Evolutionary conservation across 108 stramenopile genomes (phyloP).

Genomic region (Nitzschia sp.): DNA sequence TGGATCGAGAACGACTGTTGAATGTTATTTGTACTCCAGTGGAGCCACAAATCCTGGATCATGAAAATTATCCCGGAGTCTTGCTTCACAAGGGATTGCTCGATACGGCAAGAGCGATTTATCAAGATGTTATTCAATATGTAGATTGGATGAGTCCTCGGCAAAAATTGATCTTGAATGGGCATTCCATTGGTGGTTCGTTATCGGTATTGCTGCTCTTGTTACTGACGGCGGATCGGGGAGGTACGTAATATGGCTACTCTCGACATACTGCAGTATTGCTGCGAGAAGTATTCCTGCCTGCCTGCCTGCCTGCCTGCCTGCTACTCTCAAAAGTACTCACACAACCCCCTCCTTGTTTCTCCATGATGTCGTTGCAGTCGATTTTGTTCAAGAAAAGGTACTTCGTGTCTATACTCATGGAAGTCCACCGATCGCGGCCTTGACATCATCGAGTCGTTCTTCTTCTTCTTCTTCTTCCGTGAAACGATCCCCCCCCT

Average conservation of each 20-base stretch:
- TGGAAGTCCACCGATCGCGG: constrained; percentile 71
- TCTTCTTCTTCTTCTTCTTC: no score
- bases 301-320: no score
- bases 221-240: constrained; percentile 48
- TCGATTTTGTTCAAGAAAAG: constrained; percentile 46
- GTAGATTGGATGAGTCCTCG: constrained; percentile 63
- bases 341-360: background rate
- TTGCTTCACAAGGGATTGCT: constrained; percentile 72
- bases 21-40: constrained; percentile 60
- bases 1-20: constrained; percentile 71
- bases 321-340: no score
- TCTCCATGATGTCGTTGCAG: no score
- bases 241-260: constrained; percentile 40
- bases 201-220: constrained; percentile 62
- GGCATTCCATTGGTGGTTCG: constrained; percentile 87
- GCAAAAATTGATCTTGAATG: constrained; percentile 72
- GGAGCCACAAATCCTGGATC: background rate
- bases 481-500: no score
- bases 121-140: constrained; percentile 54
- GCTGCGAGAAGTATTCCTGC: no score
- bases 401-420: constrained; percentile 66
- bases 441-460: background rate
- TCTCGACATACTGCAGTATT: no score
- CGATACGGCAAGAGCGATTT: constrained; percentile 56
- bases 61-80: constrained; percentile 34